Evolutionary conservation across 345 rosid species (phyloP).

Genomic region (Limnanthes douglasii): DNA sequence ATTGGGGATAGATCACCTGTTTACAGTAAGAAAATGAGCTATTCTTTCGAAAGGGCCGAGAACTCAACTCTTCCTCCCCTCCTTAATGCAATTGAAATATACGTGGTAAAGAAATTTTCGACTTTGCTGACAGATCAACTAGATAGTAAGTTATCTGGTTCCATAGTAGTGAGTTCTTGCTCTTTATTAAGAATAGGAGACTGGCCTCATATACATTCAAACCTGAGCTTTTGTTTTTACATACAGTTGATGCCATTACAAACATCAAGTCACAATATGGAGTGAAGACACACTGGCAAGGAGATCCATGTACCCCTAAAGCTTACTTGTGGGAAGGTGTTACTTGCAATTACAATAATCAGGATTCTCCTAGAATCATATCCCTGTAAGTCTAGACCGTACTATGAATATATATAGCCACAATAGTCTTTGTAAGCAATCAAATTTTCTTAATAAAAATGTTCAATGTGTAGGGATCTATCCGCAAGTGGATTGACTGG

Average conservation of each 20-base stretch:
- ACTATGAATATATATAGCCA: not conserved
- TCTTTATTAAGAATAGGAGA: no score
- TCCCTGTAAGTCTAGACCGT: slow-evolving; percentile 26
- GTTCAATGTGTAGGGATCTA: slow-evolving; percentile 17
- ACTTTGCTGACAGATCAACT: slow-evolving; percentile 10
- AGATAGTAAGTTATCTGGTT: slow-evolving; percentile 15
- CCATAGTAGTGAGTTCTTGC: not conserved
- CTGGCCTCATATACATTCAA: no score
- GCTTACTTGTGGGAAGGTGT: slow-evolving; percentile 30
- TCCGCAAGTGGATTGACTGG: slow-evolving; percentile 24
- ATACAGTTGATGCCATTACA: slow-evolving; percentile 22
- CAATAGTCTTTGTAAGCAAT: not conserved
- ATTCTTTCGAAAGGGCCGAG: slow-evolving; percentile 5
- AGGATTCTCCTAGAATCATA: slow-evolving; percentile 17
- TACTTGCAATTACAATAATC: slow-evolving; percentile 19
- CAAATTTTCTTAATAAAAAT: no score
- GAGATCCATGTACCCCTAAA: slow-evolving; percentile 26
- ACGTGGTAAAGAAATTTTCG: slow-evolving; percentile 7
- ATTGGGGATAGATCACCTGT: no score
- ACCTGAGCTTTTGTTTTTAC: not conserved
- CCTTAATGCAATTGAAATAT: slow-evolving; percentile 25
- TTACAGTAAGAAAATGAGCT: no score
- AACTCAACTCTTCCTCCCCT: slow-evolving; percentile 22
- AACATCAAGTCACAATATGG: slow-evolving; percentile 22
- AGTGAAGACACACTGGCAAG: slow-evolving; percentile 33